Base-by-base conservation (phyloP, 768 basidiomycete species). In the Xanthoconium stramineum region DNA sequence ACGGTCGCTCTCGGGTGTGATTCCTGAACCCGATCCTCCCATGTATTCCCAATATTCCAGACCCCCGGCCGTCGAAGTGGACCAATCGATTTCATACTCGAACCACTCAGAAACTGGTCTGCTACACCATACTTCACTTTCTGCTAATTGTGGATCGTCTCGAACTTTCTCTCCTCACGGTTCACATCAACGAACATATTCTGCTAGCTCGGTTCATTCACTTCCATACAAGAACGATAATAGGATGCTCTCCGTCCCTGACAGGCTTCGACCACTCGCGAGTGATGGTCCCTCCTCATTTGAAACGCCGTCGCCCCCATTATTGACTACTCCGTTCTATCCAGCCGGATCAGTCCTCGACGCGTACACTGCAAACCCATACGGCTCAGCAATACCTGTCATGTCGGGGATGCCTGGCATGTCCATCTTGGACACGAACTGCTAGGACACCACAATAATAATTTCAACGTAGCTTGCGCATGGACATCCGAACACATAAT, bases 251-350 rank as follows among this genome's bases (percentile, higher is more conserved):
- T 39, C 63, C 33, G 65, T 64, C n/a, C 53, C 57, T n/a, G 19
- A 52, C 20, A 44, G 36, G 19, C 28, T 60, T 48, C 58, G 58
- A n/a, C 57, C 48, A 37, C 46, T 49, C 39, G 51, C 40, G 32
- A 48, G 53, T 37, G 37, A 53, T 40, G 33, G 49, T 7, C 49
- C 62, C 12, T 49, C 52, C 7, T 47, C 61, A 33, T 64, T 64
- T 38, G 50, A 46, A 37, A 57, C 65, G 5, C 57, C 61, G 10
- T 69, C 70, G 7, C 69, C 63, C 11, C 68, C 70, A 40, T 52
- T 69, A 32, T 53, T 66, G 33, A 67, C 66, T 15, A 65, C 70
- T 28, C 62, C 71, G 20, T 75, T 72, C 57, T 67, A 72, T 46
- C 69, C 74, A 19, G 28, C 58, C 14, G 57, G 59, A 46, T 52